Base-by-base conservation (phyloP, 805 yeast genomes). In the Suhomyces tanzawaensis region DNA sequence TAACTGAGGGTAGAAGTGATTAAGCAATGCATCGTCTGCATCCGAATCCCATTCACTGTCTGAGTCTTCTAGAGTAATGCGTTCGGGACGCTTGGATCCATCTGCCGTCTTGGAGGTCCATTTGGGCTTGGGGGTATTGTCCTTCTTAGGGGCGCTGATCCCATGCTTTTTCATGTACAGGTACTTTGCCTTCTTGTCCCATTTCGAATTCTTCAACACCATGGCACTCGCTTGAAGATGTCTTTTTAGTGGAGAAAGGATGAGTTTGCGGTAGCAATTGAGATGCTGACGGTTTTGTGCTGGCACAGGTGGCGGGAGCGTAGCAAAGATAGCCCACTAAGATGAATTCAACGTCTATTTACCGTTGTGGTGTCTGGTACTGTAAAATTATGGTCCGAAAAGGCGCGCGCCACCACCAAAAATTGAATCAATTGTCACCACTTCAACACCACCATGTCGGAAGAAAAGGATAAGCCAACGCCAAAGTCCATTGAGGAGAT, bases 401-500 rank as follows among this genome's bases (percentile, higher is more conserved):
- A n/a, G n/a, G n/a, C n/a, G n/a, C n/a, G n/a, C n/a, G n/a, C n/a
- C n/a, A n/a, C n/a, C n/a, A n/a, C n/a, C n/a, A n/a, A n/a, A n/a
- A n/a, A n/a, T n/a, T n/a, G n/a, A n/a, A n/a, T n/a, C n/a, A n/a
- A n/a, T n/a, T n/a, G n/a, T n/a, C n/a, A n/a, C n/a, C n/a, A n/a
- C n/a, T n/a, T n/a, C n/a, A n/a, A 9, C 27, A 7, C 7, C 32
- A 19, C 18, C 13, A 41, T 41, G 44, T 19, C 38, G 21, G 40
- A 37, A 19, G 31, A 39, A 13, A 39, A 32, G 30, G 41, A 38
- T 9, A 25, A 32, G 27, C 37, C 38, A 12, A 41, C 44, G 7
- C 39, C 48, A 24, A 71, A 72, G 48, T 53, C 71, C 19, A 71
- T 81, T 39, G 81, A 81, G 48, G 86, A 84, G 42, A 70, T 85